Evolutionary conservation across 805 yeast genomes (phyloP).

Genomic region (Spencermartinsiella europaea): DNA sequence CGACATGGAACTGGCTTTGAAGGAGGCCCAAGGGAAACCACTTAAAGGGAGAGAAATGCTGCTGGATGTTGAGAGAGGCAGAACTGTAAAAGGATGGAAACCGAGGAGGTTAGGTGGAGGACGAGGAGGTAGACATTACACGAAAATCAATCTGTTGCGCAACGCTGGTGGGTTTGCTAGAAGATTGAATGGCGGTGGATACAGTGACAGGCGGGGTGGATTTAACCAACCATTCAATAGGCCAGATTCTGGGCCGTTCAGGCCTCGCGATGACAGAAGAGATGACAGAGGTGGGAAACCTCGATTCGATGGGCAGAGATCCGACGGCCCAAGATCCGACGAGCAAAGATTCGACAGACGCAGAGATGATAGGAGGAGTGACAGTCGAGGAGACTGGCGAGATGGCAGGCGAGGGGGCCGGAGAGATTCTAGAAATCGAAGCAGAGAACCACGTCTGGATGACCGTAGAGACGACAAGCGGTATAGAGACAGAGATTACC

Average conservation of each 20-base stretch:
- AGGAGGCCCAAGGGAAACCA: slow-evolving; percentile 50
- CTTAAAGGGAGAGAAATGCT: slow-evolving; percentile 49
- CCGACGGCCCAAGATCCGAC: background rate
- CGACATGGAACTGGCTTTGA: slow-evolving; percentile 58
- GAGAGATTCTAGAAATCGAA: slow-evolving; percentile 8
- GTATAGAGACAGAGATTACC: slow-evolving; percentile 18
- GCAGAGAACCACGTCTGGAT: background rate
- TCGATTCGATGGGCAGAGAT: background rate
- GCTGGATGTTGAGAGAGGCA: slow-evolving; percentile 37
- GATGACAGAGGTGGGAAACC: slow-evolving; percentile 18
- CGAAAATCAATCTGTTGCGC: slow-evolving; percentile 29
- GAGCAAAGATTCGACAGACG: background rate
- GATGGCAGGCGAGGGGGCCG: slow-evolving; percentile 2
- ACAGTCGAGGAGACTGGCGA: slow-evolving; percentile 7
- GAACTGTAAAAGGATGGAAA: slow-evolving; percentile 34
- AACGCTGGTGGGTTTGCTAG: slow-evolving; percentile 2
- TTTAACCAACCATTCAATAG: background rate
- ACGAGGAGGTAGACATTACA: slow-evolving; percentile 75
- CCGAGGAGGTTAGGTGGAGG: slow-evolving; percentile 74
- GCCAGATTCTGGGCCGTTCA: background rate
- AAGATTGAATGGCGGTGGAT: background rate
- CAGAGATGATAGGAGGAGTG: slow-evolving; percentile 6
- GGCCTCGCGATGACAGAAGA: slow-evolving; percentile 1
- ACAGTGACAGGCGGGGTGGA: background rate
- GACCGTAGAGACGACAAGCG: slow-evolving; percentile 6